Evolutionary conservation across 192 early-diverging fungal genomes (phyloP).

Genomic region (Geranomyces michiganensis): DNA sequence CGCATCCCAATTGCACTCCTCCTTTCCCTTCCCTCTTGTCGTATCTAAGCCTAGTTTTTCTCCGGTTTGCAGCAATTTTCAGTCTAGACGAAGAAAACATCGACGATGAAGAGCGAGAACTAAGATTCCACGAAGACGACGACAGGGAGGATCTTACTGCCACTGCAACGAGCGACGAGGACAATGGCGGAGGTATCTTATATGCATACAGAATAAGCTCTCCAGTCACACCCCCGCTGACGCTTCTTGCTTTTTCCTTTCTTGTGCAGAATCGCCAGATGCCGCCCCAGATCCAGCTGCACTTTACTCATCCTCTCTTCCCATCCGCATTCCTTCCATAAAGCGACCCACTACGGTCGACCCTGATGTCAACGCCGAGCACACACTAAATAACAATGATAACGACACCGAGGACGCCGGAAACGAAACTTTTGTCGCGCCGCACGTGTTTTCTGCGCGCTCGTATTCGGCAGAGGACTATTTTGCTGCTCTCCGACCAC

Average conservation of each 20-base stretch:
- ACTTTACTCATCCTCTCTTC: slow-evolving; percentile 30
- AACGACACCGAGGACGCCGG: slow-evolving; percentile 8
- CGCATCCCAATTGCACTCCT: not conserved
- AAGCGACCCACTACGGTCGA: not conserved
- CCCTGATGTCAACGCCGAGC: slow-evolving; percentile 1
- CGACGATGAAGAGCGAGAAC: not conserved
- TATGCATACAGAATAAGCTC: not conserved
- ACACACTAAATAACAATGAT: not conserved
- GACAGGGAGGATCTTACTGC: not conserved
- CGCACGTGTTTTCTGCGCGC: slow-evolving; percentile 30
- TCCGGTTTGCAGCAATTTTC: slow-evolving; percentile 10
- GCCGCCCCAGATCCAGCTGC: not conserved
- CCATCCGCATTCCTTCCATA: slow-evolving; percentile 33
- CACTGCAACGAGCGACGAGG: not conserved
- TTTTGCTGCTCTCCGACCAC: slow-evolving; percentile 16
- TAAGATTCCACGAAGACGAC: not conserved
- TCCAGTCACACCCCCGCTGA: not conserved
- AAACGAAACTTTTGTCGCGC: slow-evolving; percentile 32
- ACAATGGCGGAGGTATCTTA: not conserved
- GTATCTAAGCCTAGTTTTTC: no score
- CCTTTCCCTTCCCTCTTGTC: not conserved
- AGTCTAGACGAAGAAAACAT: not conserved
- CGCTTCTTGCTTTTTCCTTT: not conserved
- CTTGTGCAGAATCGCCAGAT: not conserved
- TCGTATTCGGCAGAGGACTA: slow-evolving; percentile 34